These are phyloP conservation scores for Platanus orientalis DNA, from an alignment of 164 flowering plant species.

Conservation along the genomic window DNA sequence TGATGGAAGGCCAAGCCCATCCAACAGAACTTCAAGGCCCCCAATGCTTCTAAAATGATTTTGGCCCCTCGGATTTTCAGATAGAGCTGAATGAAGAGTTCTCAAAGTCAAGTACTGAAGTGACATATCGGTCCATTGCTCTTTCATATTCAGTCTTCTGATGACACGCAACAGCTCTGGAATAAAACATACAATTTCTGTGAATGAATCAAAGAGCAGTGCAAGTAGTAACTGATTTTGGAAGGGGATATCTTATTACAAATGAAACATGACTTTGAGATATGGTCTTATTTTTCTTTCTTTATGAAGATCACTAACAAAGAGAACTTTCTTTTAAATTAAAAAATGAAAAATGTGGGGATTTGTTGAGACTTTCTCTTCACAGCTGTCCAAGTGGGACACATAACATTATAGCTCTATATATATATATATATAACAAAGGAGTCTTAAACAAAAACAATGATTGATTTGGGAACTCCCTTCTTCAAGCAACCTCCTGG, in stretches of 20 bases:
- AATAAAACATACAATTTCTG: constrained; percentile 15
- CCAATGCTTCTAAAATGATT: constrained; percentile 98
- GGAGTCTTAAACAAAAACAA: no score
- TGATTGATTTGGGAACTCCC: no score
- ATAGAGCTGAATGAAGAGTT: constrained; percentile 60
- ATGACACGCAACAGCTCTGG: constrained; percentile 81
- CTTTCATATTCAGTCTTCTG: constrained; percentile 78
- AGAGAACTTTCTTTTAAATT: not conserved
- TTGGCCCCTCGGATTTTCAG: constrained; percentile 82
- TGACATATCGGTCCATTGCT: constrained; percentile 54
- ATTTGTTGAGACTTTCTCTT: no score
- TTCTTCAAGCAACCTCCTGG: no score
- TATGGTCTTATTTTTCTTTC: no score
- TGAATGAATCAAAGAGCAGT: not conserved
- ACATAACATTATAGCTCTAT: no score
- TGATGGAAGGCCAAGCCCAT: constrained; percentile 74
- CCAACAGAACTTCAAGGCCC: constrained; percentile 94
- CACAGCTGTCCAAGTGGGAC: no score
- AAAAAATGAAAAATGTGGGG: not conserved
- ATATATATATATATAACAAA: no score
- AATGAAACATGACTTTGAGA: not conserved
- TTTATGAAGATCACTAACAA: not conserved
- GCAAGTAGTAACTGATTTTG: not conserved
- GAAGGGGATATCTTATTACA: not conserved
- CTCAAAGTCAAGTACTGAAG: constrained; percentile 70